Evolutionary conservation across 2,329 filamentous ascomycete genomes (phyloP), one percentile per base, ranked within the genome.

Genomic region (Fusarium mexicanum): DNA sequence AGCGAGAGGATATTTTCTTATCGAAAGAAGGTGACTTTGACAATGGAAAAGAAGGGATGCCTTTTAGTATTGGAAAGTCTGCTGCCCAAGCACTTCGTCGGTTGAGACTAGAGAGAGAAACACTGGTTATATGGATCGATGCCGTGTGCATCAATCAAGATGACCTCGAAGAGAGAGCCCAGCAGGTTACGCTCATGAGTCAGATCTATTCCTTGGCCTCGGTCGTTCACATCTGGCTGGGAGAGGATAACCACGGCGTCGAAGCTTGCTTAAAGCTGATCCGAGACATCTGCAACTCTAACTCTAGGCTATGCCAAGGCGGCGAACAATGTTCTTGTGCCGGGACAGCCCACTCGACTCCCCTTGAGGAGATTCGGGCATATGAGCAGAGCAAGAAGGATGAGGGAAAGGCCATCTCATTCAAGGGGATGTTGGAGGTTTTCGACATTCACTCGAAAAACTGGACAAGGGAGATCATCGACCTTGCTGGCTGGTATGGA

Each of bases 131-230:
- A 11, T 77, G 75, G 74, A 64, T 77, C 14, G 75, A 77, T n/a
- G 75, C 75, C 1, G 61, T 77, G 3, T 77, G 75, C 33, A 77
- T 77, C 9, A 77, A 77, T 11, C 75, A 77, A 22, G 72, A 72
- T 4, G 61, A 77, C 10, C 51, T 74, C 1, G 55, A 67, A 26
- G 74, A 77, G 16, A 57, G 74, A 24, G 70, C 72, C 1, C 70
- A 73, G 3, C 75, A 77, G 26, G 74, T 77, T 3, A 66, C 61
- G 0, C 46, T 77, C 0, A 77, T 77, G 75, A 64, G 64, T 7
- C 48, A 63, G 13, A 77, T 77, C 4, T 77, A 77, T 9, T 71
- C 72, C 0, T 20, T 64, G 1, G 74, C 74, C 0, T 68, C 58
- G 0, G 26, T 18, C 0, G 74, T 76, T 0, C 61, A 67, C 7